Evolutionary conservation across 1,284 basidiomycete species (phyloP).

Genomic region (Cutaneotrichosporon sp.): DNA sequence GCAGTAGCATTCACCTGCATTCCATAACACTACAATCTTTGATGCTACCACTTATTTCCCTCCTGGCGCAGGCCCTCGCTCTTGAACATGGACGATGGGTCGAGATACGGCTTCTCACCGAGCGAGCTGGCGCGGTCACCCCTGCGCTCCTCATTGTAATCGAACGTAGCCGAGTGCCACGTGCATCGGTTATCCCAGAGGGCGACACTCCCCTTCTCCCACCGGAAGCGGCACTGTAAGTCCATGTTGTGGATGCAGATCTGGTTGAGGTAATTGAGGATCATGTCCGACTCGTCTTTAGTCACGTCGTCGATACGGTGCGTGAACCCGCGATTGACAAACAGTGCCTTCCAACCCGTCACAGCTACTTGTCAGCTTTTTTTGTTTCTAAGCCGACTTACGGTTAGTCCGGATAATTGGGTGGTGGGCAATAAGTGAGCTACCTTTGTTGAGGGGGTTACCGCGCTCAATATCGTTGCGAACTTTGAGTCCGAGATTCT

Average conservation of each 20-base stretch:
- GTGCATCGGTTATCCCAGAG: conserved; percentile 57
- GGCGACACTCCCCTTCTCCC: conserved; percentile 51
- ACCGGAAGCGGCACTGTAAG: conserved; percentile 59
- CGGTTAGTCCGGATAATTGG: conserved; percentile 53
- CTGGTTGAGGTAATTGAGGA: conserved; percentile 38
- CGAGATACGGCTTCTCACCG: conserved; percentile 65
- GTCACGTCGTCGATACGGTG: conserved; percentile 62
- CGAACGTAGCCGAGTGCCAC: conserved; percentile 51
- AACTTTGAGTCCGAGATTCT: conserved; percentile 36
- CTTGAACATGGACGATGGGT: conserved; percentile 58
- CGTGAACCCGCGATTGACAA: conserved; percentile 65
- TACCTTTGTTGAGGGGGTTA: conserved; percentile 62
- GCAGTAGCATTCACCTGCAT: too few relatives aligned
- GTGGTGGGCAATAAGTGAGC: conserved; percentile 60
- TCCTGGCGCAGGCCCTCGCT: conserved; percentile 54
- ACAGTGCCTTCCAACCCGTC: conserved; percentile 66
- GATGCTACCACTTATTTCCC: conserved; percentile 27
- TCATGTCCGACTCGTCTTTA: conserved; percentile 60
- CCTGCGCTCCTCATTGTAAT: conserved; percentile 58
- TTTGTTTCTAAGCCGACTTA: background rate
- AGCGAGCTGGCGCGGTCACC: conserved; percentile 65
- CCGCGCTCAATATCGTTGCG: conserved; percentile 54
- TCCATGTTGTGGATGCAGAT: conserved; percentile 57
- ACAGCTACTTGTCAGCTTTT: conserved; percentile 40
- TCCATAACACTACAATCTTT: background rate